These are phyloP conservation scores for Sordariomycetes sp. DNA, from an alignment of 2,329 filamentous ascomycete species.

Conservation along the genomic window DNA sequence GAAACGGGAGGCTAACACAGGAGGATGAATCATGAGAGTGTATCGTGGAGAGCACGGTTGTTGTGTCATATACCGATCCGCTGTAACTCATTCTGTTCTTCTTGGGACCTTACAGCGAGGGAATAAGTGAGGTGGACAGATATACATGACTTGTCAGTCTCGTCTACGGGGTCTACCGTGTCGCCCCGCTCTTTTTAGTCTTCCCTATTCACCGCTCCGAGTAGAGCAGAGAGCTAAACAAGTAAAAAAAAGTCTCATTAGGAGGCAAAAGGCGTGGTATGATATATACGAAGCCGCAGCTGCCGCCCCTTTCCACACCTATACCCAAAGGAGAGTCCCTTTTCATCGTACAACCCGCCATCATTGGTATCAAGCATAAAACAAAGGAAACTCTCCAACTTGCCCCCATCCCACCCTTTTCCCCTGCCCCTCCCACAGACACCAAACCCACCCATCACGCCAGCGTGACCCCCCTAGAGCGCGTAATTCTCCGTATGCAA, in stretches of 20 bases:
- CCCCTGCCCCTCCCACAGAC: not conserved
- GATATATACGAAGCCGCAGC: not conserved
- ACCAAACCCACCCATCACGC: not conserved
- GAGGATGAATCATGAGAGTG: too few relatives aligned
- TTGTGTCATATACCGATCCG: not conserved
- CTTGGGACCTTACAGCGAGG: too few relatives aligned
- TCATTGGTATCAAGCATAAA: not conserved
- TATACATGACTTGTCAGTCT: too few relatives aligned
- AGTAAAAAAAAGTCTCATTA: not conserved
- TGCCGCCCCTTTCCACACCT: constrained; percentile 3
- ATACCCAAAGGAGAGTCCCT: not conserved
- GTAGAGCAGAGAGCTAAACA: not conserved
- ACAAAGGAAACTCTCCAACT: not conserved
- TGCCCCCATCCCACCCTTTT: not conserved
- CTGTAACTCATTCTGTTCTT: too few relatives aligned
- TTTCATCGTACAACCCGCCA: not conserved
- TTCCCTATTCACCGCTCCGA: not conserved
- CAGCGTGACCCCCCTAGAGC: constrained; percentile 32
- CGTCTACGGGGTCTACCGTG: too few relatives aligned
- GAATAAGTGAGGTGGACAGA: too few relatives aligned
- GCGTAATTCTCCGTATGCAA: constrained; percentile 94
- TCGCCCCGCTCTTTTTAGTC: not conserved
- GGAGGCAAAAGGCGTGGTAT: not conserved
- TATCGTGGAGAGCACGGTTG: not conserved
- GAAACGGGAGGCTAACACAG: too few relatives aligned